Base-by-base conservation (phyloP, 352 stramenopile species). In the Phytophthora pini region DNA sequence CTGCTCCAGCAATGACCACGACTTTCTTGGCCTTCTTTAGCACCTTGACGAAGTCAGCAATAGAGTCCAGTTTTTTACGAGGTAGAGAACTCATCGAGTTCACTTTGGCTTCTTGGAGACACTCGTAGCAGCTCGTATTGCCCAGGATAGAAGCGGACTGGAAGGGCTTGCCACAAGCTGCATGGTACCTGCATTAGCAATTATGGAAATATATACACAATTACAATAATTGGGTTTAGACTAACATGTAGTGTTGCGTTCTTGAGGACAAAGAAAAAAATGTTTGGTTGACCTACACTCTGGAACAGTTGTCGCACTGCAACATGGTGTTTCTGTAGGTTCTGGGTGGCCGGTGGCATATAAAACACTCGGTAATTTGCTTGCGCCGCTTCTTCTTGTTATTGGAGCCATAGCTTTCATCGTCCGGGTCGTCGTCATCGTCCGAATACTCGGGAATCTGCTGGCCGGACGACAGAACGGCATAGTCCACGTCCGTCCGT, bases 1-100 rank as follows among this genome's bases (percentile, higher is more conserved):
- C 96, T 8, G 97, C 96, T 39, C 96, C 96, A 9, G 87, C 87
- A 43, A 98, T 80, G 11, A 98, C 88, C 10, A 98, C 72, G 24
- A 98, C 90, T 32, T 96, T 96, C 61, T 93, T 93, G 27, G 85
- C 71, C 10, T 80, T 74, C 56, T 84, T 87, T 7, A 96, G 72
- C 7, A 92, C 63, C n/a, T 80, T 62, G n/a, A 92, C 72, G 56
- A 93, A 80, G 43, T 95, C 80, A 1, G 52, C 40, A 11, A 94
- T 68, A 13, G 82, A 83, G 45, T 80, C 55, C 20, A 92, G 39
- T 17, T 68, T 67, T 50, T 78, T 74, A 12, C 65, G 63, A 49
- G 61, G 73, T 8, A 68, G 55, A 27, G 68, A 50, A 55, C 51
- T 74, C 39, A 77, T 41, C 11, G 68, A 72, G 50, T 74, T 22